A percentile compares a stretch with the other conserved stretches of the same genome.
phyloP scores from a whole-genome alignment of 495 filamentous ascomycete species.

The Viridothelium virens region DNA sequence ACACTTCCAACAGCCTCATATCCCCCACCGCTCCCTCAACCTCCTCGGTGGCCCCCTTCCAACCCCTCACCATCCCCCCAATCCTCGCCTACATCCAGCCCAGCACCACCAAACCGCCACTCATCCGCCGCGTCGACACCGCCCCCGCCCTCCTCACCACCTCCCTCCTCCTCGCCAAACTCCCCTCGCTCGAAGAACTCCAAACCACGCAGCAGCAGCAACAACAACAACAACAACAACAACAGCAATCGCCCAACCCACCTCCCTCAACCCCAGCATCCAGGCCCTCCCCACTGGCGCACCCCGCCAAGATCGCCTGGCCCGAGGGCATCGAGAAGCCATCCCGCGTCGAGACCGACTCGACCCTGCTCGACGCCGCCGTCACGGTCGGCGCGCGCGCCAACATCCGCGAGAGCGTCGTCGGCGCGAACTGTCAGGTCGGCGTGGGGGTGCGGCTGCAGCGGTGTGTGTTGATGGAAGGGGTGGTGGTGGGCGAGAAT shows the following conservation, averaged over 20 bases:
- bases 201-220: background rate
- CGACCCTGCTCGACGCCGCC: conserved; percentile 75
- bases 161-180: conserved; percentile 78
- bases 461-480: conserved; percentile 85
- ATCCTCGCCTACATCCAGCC: conserved; percentile 73
- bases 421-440: conserved; percentile 81
- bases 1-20: conserved; percentile 34
- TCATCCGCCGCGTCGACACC: conserved; percentile 79
- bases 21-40: conserved; percentile 27
- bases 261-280: conserved; percentile 26
- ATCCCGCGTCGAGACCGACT: conserved; percentile 64
- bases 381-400: conserved; percentile 74
- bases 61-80: conserved; percentile 49
- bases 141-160: conserved; percentile 67
- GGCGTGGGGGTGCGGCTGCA: conserved; percentile 67
- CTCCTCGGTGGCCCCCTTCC: conserved; percentile 7
- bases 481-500: conserved; percentile 68
- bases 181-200: conserved; percentile 50
- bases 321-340: conserved; percentile 65
- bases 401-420: conserved; percentile 80
- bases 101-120: conserved; percentile 38
- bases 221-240: background rate
- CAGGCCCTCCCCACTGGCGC: conserved; percentile 64
- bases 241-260: conserved; percentile 12
- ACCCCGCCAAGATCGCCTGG: conserved; percentile 70